phyloP scores from a whole-genome alignment of 2,329 filamentous ascomycete species.

The Penicillium janthinellum region DNA sequence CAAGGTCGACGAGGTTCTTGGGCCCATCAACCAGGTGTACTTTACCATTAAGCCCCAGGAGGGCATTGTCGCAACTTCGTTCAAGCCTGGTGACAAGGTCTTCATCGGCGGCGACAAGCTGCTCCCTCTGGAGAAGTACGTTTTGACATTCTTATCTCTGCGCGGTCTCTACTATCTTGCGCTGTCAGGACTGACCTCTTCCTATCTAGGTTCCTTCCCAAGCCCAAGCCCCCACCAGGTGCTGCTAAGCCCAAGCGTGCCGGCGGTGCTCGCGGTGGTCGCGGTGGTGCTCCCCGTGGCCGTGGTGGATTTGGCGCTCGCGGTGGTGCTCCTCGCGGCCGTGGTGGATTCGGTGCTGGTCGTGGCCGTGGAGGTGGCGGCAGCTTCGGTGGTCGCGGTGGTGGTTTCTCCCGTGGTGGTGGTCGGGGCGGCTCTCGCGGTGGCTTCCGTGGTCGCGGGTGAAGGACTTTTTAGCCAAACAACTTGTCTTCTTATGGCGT shows the following conservation, averaged over 20 bases:
- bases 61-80: constrained; percentile 90
- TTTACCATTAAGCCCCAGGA: constrained; percentile 98
- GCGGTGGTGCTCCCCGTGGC: constrained; percentile 36
- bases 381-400: constrained; percentile 29
- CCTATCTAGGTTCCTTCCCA: constrained; percentile 74
- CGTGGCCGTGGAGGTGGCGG: constrained; percentile 23
- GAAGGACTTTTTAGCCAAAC: constrained; percentile 21
- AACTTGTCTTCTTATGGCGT: constrained; percentile 48
- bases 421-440: constrained; percentile 19
- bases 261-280: constrained; percentile 58
- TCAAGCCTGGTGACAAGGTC: constrained; percentile 97
- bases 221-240: constrained; percentile 74
- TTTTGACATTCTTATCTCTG: not conserved
- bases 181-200: constrained; percentile 17
- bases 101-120: constrained; percentile 95
- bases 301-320: constrained; percentile 22
- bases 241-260: constrained; percentile 70
- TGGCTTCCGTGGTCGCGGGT: constrained; percentile 31
- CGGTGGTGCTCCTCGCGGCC: constrained; percentile 31
- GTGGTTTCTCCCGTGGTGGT: constrained; percentile 22
- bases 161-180: not conserved
- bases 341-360: constrained; percentile 19
- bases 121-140: constrained; percentile 80
- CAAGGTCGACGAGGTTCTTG: constrained; percentile 97
- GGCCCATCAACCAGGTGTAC: constrained; percentile 95